Conservation (phyloP, 129 eudicot genomes). For the sunflower (Helianthus annuus) region HanXRQr2.0-SUNRISE NC_035438.2:113665117-113665616, state of each 20-base stretch:
- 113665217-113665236: slow-evolving; percentile 77
- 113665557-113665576: slow-evolving; percentile 62
- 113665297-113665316: background rate
- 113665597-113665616: slow-evolving; percentile 22
- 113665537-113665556: slow-evolving; percentile 55
- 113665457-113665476: slow-evolving; percentile 89
- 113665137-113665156: slow-evolving; percentile 78
- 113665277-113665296: slow-evolving; percentile 57
- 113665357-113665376: slow-evolving; percentile 79
- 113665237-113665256: slow-evolving; percentile 45
- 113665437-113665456: slow-evolving; percentile 68
- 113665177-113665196: slow-evolving; percentile 81
- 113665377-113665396: slow-evolving; percentile 74
- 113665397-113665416: slow-evolving; percentile 46
- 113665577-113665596: slow-evolving; percentile 65
- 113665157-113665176: slow-evolving; percentile 85
- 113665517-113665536: slow-evolving; percentile 49
- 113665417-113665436: slow-evolving; percentile 48
- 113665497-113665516: slow-evolving; percentile 49
- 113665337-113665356: slow-evolving; percentile 61
- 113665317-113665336: slow-evolving; percentile 49
- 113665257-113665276: slow-evolving; percentile 47
- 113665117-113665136: slow-evolving; percentile 75
- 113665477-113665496: slow-evolving; percentile 71
- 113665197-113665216: slow-evolving; percentile 64